Evolutionary conservation across 495 filamentous ascomycete genomes (phyloP), one percentile per base, ranked within the genome.

Genomic region (Xylaria flabelliformis): DNA sequence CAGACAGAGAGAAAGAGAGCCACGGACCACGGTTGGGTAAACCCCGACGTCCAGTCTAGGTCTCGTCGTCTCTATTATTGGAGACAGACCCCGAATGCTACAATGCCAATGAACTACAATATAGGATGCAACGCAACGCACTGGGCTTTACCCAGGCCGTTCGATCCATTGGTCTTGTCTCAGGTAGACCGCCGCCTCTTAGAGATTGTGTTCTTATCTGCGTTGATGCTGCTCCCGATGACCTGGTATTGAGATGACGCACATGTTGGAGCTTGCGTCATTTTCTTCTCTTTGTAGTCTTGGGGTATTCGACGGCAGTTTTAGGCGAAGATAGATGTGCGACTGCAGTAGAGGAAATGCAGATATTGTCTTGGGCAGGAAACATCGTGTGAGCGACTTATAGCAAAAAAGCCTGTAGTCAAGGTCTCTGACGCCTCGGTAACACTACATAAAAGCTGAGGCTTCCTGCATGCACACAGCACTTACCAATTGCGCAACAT

Each of bases 201-300:
- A 5, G n/a, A 21, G 17, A 44, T 44, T 44, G n/a, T 8, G 8
- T n/a, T 24, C 36, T 32, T 29, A 29, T 48, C 42, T 41, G 65
- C n/a, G 29, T 13, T 42, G 21, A 29, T 67, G 12, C 51, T 67
- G 12, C 51, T 62, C 56, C 67, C 59, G 50, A 64, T 64, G 48
- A 71, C 69, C 69, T 71, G 69, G 69, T 71, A 70, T 70, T 21
- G 19, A 21, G 65, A 67, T 67, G 65, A 34, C 50, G 48, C 34
- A 50, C 64, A 6, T 29, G 19, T 56, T 50, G 65, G 3, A 24
- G 48, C 65, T 56, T 67, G 65, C 65, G 65, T 67, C 65, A 67
- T 56, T 55, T 29, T 39, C 48, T 44, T 21, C 64, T 36, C 34
- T 61, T 13, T 39, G 34, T 39, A 19, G 58, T 61, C 58, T 39